Evolutionary conservation across 2,329 filamentous ascomycete genomes (phyloP), one percentile per base, ranked within the genome.

Genomic region (Aspergillus amoenus): DNA sequence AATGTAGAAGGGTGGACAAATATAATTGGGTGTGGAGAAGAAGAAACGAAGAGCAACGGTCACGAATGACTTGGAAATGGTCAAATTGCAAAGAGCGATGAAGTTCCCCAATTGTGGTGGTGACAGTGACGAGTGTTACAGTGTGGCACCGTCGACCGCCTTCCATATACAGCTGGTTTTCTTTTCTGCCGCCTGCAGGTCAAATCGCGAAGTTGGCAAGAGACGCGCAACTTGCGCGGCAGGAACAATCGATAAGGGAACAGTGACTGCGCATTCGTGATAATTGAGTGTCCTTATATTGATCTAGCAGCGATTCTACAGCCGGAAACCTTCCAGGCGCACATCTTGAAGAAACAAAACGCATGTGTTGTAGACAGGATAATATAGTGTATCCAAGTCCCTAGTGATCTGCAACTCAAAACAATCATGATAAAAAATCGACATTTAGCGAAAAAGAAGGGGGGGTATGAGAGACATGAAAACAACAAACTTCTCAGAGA

Each of bases 381-480:
- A 15, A 17, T 12, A 41, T 8, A 17, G 39, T 32, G 32, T 34
- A 22, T 21, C 44, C 17, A 45, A 43, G 9, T 44, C 30, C 39
- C 24, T 43, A 9, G n/a, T 43, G 30, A 43, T 43, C 45, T n/a
- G 8, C 34, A 52, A 48, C 17, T 18, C 21, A 49, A 13, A 44
- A 41, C 32, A 41, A 32, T 37, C 54, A 39, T 55, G 44, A 57
- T 52, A 32, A 58, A 43, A 49, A 39, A 40, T 37, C 30, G 27
- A 56, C 17, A 56, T 24, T 40, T 27, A 61, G 32, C 54, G 49
- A 34, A 46, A 55, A 58, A 46, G 45, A 44, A 55, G 61, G 60
- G 58, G 62, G 62, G 64, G 63, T 65, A 62, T 57, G 58, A 57
- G 56, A 57, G 43, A 64, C 55, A 43, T 57, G 52, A 60, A 48